Evolutionary conservation across 192 early-diverging fungal genomes (phyloP), one percentile per base, ranked within the genome.

Genomic region (Backusella luteola): DNA sequence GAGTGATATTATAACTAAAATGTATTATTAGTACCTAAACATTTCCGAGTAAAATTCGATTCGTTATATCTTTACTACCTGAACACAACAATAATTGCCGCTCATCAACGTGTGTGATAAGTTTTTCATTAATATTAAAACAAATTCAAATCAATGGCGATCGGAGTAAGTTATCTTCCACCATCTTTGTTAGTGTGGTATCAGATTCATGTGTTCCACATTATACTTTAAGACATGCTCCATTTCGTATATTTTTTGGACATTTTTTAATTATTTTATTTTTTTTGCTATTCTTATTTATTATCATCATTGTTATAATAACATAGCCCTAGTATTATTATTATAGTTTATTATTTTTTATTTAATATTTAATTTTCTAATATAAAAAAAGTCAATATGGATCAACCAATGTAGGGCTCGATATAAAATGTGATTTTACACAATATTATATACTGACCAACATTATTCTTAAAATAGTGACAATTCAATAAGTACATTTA

Each of bases 401-500:
- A 23, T 1, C 21, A 63, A 29, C 21, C 23, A 63, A 6, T 63
- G 56, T 63, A 63, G 11, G 56, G 8, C 9, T 63, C 29, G 3
- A 12, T 63, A 4, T 29, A 11, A 63, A 49, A 49, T 21, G 46
- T 19, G 6, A 49, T n/a, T 1, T 49, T 49, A 6, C 46, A 49
- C 46, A 49, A 1, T 49, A 44, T 9, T 21, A 53, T 21, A 59
- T 12, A 59, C 53, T 59, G 21, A 63, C 6, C 49, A n/a, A 26
- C n/a, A 21, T 7, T 9, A 9, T 63, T 26, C 8, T 59, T 59
- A 12, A 59, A 23, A 29, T 63, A 63, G 56, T 26, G 83, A 88
- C 68, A 80, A 80, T 69, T 89, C 92, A 1, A 76, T 91, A 19
- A 80, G 77, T 34, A 89, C 91, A 7, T 94, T 96, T 75, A 71